Base-by-base conservation (phyloP, 1,284 basidiomycete genomes). In the Coniophora puteana region DNA sequence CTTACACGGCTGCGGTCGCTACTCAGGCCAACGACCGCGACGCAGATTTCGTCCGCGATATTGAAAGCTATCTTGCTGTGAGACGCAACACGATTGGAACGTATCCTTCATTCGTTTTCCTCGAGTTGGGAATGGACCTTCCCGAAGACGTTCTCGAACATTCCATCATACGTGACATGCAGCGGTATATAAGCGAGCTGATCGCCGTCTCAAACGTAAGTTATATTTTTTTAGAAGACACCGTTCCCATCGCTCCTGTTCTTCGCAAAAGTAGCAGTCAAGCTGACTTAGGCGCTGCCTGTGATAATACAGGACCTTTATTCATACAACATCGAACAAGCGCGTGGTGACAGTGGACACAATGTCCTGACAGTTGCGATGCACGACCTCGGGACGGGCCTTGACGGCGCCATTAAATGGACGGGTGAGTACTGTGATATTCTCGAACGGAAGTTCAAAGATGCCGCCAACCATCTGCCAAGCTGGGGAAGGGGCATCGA, bases 361-460 rank as follows among this genome's bases (percentile, higher is more conserved):
- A 73, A 73, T 42, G 49, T 69, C 7, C 46, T 73, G 27, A 65
- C 63, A 0, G 48, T 62, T 8, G 59, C 66, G 17, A 72, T 69
- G 65, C 49, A 59, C n/a, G 58, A 69, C 31, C 41, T 55, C 11
- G 36, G 49, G 10, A 48, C 62, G 2, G 61, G 63, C 41, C 47
- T 67, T 25, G 54, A 66, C 20, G 57, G 51, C 1, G 65, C 70
- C 0, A 51, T 71, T 32, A 42, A 61, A 16, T 70, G 63, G 62
- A 50, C 55, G 51, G 52, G 51, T 53, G 4, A 46, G 48, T 3
- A 44, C 46, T 2, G 40, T 54, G 63, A 68, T 43, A 53, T 71
- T 16, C 57, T 58, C n/a, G 82, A 75, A 56, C 50, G 71, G 17
- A 56, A 62, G 6, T 67, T 72, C 40, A 73, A 72, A 54, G 58